Percentiles rank a stretch among this genome's conserved stretches.
These are phyloP conservation scores for Aspergillus ochraceus DNA, from an alignment of 2,329 filamentous ascomycete genomes.

Conservation along the genomic window DNA sequence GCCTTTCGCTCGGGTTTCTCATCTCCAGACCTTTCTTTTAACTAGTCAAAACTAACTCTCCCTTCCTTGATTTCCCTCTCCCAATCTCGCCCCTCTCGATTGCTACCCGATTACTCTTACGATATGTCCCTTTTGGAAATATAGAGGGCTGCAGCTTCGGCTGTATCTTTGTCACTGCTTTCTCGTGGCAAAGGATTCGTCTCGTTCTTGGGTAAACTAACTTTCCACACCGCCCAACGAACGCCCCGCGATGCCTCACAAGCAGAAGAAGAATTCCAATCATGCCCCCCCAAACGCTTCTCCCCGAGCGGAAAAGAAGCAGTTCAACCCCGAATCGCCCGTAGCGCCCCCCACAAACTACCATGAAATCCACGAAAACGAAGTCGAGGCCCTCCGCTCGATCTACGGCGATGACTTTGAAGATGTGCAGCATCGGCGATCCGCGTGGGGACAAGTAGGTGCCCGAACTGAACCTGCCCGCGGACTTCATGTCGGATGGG, in stretches of 20 bases:
- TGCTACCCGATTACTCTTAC: constrained; percentile 10
- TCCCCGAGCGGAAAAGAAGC: constrained; percentile 38
- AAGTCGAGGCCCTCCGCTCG: constrained; percentile 79
- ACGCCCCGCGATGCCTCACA: constrained; percentile 46
- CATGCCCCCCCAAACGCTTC: constrained; percentile 34
- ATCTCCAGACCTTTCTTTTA: too few species aligned
- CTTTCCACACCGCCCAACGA: constrained; percentile 32
- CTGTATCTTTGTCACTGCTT: constrained; percentile 39
- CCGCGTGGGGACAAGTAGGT: constrained; percentile 79
- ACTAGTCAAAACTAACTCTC: not conserved
- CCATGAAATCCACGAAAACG: constrained; percentile 81
- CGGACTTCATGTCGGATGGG: constrained; percentile 7
- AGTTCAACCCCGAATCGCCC: constrained; percentile 29
- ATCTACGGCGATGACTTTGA: constrained; percentile 90
- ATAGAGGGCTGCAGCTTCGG: constrained; percentile 46
- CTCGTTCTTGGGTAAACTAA: constrained; percentile 21
- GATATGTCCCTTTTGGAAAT: constrained; percentile 30
- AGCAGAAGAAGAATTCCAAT: constrained; percentile 43
- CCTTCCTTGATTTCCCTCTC: constrained; percentile 1
- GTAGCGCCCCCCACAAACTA: constrained; percentile 60
- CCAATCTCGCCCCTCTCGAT: constrained; percentile 1
- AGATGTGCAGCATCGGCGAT: constrained; percentile 65
- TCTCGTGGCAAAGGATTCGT: constrained; percentile 28
- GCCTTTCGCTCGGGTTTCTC: not conserved
- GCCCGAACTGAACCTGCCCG: constrained; percentile 1